Conservation (phyloP, 805 yeast genomes). For the Starmera quercuum region DNA sequence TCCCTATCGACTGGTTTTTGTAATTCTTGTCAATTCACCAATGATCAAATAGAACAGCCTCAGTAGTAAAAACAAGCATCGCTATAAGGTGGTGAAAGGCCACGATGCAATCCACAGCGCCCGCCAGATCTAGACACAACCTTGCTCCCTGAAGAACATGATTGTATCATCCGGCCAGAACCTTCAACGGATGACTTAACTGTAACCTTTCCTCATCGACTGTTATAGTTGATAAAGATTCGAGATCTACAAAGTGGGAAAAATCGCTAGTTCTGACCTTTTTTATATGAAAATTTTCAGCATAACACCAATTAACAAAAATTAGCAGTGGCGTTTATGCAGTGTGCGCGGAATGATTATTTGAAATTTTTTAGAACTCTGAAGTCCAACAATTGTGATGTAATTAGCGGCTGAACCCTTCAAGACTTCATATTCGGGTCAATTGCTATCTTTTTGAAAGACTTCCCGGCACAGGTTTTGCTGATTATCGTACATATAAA, state of each 20-base stretch:
- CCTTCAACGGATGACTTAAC: slow-evolving; percentile 31
- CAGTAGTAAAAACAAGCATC: slow-evolving; percentile 28
- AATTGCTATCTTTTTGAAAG: no score
- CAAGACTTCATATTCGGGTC: no score
- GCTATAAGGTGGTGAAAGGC: slow-evolving; percentile 42
- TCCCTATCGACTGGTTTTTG: no score
- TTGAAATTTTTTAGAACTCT: no score
- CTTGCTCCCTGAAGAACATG: no score
- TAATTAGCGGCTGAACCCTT: no score
- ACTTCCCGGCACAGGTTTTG: no score
- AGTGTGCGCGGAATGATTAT: no score
- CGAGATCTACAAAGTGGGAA: slow-evolving; percentile 2
- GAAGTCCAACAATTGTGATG: no score
- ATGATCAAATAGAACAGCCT: slow-evolving; percentile 27
- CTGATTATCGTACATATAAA: no score
- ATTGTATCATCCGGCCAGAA: slow-evolving; percentile 10
- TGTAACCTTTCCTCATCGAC: slow-evolving; percentile 43
- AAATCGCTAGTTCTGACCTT: neutral
- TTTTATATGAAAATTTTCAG: slow-evolving; percentile 1
- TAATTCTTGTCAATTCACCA: no score
- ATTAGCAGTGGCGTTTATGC: no score
- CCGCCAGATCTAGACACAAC: slow-evolving; percentile 24
- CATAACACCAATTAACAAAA: neutral
- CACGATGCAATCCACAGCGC: slow-evolving; percentile 49
- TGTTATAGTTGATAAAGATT: slow-evolving; percentile 47